Percentiles rank a stretch among this genome's conserved stretches.
phyloP scores from a whole-genome alignment of 2,329 filamentous ascomycete genomes.

The Nannizzia gypsea region DNA sequence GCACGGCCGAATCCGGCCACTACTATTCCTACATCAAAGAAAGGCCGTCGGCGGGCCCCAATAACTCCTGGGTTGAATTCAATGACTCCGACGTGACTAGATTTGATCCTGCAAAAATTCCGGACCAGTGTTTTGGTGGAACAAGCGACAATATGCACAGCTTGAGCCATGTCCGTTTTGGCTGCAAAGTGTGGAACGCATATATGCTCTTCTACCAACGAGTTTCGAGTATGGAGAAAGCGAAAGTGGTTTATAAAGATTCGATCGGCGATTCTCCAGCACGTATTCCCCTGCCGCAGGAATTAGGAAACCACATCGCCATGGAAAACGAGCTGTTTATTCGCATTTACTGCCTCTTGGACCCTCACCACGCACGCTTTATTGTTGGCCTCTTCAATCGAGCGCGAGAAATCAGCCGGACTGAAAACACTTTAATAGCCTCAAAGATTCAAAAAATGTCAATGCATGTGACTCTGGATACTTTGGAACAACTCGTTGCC shows the following conservation, averaged over 20 bases:
- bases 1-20: constrained; percentile 85
- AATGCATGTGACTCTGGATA: constrained; percentile 39
- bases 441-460: constrained; percentile 35
- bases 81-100: constrained; percentile 74
- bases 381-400: constrained; percentile 51
- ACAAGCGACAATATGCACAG: constrained; percentile 43
- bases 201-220: constrained; percentile 98
- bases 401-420: constrained; percentile 40
- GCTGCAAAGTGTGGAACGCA: constrained; percentile 62
- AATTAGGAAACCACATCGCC: constrained; percentile 46
- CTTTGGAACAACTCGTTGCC: constrained; percentile 64
- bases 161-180: constrained; percentile 39
- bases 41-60: constrained; percentile 45
- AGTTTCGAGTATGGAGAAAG: constrained; percentile 49
- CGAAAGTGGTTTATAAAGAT: constrained; percentile 39
- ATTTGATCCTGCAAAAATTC: constrained; percentile 65
- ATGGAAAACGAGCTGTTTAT: constrained; percentile 62
- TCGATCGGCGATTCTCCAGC: constrained; percentile 39
- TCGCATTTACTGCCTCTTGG: constrained; percentile 67
- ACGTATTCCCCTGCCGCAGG: constrained; percentile 35
- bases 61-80: constrained; percentile 69
- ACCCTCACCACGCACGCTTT: constrained; percentile 58
- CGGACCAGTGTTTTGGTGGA: constrained; percentile 70
- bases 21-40: constrained; percentile 95
- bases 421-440: constrained; percentile 38